Conservation (phyloP, 2,329 filamentous ascomycete species). For the Fusarium mexicanum region DNA sequence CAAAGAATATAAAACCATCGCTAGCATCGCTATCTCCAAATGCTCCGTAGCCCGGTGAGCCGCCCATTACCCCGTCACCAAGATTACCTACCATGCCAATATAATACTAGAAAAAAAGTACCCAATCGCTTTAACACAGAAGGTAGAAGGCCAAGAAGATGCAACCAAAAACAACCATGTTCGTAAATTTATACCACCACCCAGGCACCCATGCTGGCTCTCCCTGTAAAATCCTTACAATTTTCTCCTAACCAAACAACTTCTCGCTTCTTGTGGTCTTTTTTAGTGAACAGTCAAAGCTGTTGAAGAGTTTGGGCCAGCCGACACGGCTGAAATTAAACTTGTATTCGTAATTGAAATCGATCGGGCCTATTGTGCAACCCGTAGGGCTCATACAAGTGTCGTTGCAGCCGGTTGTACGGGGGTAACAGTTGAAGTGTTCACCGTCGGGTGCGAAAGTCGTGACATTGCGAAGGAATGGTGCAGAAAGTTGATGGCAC, state of each 20-base stretch:
- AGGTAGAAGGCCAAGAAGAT: neutral
- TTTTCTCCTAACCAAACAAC: neutral
- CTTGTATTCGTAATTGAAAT: constrained; percentile 58
- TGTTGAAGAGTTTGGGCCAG: constrained; percentile 55
- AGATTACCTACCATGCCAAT: neutral
- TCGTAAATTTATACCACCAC: neutral
- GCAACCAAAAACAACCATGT: neutral
- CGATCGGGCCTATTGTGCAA: constrained; percentile 61
- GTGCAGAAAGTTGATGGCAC: constrained; percentile 57
- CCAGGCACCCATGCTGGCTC: neutral
- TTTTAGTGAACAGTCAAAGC: constrained; percentile 48
- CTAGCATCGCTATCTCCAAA: neutral
- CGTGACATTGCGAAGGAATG: constrained; percentile 53
- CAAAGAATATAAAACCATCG: neutral
- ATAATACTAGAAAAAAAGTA: neutral
- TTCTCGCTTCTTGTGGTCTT: neutral
- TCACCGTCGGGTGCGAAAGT: constrained; percentile 64
- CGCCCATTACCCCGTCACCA: constrained; percentile 5
- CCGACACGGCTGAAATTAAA: constrained; percentile 56
- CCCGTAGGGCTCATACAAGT: constrained; percentile 62
- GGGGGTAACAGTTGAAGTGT: constrained; percentile 59
- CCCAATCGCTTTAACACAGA: neutral
- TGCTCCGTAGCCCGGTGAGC: neutral
- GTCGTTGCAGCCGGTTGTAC: constrained; percentile 51
- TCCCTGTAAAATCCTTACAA: neutral